Conservation (phyloP, 345 rosid genomes). For the Durio zibethinus region DNA sequence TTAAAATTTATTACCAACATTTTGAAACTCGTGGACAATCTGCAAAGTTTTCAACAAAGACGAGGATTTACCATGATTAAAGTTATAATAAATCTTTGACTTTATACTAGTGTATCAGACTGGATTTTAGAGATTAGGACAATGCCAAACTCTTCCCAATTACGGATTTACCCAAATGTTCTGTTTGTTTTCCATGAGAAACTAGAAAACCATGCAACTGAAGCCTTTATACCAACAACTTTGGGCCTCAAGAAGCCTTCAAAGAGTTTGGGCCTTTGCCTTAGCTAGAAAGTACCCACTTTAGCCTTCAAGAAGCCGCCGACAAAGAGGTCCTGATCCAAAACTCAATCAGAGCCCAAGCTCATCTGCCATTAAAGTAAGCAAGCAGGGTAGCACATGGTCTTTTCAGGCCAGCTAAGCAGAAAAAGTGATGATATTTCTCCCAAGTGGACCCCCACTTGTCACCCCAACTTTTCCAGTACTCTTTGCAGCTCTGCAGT, state of each 20-base stretch:
- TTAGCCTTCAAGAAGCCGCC: neutral
- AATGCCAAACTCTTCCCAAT: neutral
- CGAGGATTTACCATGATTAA: no score
- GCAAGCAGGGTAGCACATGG: neutral
- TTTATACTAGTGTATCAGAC: no score
- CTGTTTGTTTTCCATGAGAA: neutral
- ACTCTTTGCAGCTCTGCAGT: neutral
- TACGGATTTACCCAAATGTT: neutral
- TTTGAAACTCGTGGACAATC: no score
- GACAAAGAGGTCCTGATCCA: neutral
- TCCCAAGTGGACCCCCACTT: neutral
- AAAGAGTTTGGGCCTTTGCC: neutral
- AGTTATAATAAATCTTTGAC: no score
- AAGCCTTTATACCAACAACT: neutral
- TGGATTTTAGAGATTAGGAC: no score
- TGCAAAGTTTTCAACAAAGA: no score
- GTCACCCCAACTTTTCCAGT: neutral
- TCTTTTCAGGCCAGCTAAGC: slow-evolving; percentile 7
- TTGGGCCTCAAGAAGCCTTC: slow-evolving; percentile 4
- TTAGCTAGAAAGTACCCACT: neutral
- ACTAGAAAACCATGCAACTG: neutral
- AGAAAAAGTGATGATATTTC: slow-evolving; percentile 14
- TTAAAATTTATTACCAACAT: no score
- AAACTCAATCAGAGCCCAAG: neutral
- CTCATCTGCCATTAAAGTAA: neutral